phyloP scores from a whole-genome alignment of 371 early-diverging fungal species.

The Saksenaea vasiformis region DNA sequence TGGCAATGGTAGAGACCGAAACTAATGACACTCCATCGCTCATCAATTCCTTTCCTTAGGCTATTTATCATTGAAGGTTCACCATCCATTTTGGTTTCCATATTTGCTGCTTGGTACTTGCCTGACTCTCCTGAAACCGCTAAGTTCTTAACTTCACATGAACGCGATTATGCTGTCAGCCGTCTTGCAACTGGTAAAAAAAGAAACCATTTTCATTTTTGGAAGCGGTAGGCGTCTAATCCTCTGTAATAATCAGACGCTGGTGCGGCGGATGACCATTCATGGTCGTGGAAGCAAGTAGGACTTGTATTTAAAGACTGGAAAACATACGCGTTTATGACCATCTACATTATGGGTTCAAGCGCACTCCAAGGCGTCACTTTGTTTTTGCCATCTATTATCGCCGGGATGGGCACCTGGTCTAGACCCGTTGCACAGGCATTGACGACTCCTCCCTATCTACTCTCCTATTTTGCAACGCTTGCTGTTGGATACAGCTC shows the following conservation, averaged over 20 bases:
- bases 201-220: not conserved
- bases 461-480: constrained; percentile 20
- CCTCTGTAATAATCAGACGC: constrained; percentile 26
- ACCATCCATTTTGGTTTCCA: constrained; percentile 42
- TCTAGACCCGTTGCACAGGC: constrained; percentile 34
- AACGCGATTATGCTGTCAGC: constrained; percentile 43
- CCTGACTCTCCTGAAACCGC: constrained; percentile 62
- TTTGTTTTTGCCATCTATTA: constrained; percentile 42
- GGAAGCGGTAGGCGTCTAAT: not conserved
- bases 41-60: constrained; percentile 28
- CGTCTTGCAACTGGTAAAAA: constrained; percentile 41
- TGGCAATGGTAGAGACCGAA: constrained; percentile 40
- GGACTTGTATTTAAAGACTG: constrained; percentile 42
- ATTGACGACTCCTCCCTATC: constrained; percentile 43
- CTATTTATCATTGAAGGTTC: constrained; percentile 58
- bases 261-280: constrained; percentile 40
- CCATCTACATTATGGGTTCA: constrained; percentile 42
- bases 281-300: constrained; percentile 47
- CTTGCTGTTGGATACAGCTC: constrained; percentile 36
- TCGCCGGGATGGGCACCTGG: constrained; percentile 43
- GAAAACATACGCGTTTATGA: constrained; percentile 40
- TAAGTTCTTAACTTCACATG: constrained; percentile 54
- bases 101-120: constrained; percentile 42
- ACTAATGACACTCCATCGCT: not conserved
- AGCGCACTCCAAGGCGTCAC: constrained; percentile 45